Base-by-base conservation (phyloP, 2,329 filamentous ascomycete genomes). In the Ophiocordyceps camponoti-saundersi region DNA sequence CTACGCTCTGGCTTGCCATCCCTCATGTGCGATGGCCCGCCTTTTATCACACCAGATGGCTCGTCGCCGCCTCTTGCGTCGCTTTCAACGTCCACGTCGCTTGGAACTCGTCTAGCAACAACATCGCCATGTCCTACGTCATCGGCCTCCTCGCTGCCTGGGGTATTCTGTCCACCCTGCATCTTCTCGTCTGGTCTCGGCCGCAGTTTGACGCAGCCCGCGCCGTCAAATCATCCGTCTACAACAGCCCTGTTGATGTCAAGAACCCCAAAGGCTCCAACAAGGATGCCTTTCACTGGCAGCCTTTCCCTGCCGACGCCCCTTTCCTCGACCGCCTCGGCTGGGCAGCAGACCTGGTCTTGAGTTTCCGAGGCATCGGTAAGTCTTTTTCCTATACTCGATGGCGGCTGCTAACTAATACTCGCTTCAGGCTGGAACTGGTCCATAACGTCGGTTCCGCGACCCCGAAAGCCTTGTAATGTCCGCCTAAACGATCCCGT, bases 121-220 rank as follows among this genome's bases (percentile, higher is more conserved):
- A 75, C 53, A 64, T 72, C 48, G 73, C 68, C 16, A 57, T 60
- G 12, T 65, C 68, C 2, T 80, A 78, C 51, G 65, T 60, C 1
- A 57, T 63, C 2, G 78, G 78, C 0, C 53, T 80, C 44, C 54
- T 70, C 36, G 64, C 64, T 3, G 57, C 61, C 4, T 80, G 72
- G 71, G 66, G 69, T 1, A 69, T 71, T 12, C 56, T 79, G 18
- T 69, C 67, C 59, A 65, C 59, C 34, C 54, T 71, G 47, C 66
- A 68, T 20, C 56, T 75, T 54, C 57, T 81, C 22, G 57, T 80
- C 2, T 75, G 73, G 61, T 71, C 65, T 43, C 61, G 65, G 18
- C 74, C 76, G 3, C 77, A 80, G 57, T 71, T 70, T 56, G 72
- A 77, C 20, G 70, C 70, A 0, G 73, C 69, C 50, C 68, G 77